Evolutionary conservation across 2,329 filamentous ascomycete genomes (phyloP), one percentile per base, ranked within the genome.

Genomic region (Monosporascus cannonballus): DNA sequence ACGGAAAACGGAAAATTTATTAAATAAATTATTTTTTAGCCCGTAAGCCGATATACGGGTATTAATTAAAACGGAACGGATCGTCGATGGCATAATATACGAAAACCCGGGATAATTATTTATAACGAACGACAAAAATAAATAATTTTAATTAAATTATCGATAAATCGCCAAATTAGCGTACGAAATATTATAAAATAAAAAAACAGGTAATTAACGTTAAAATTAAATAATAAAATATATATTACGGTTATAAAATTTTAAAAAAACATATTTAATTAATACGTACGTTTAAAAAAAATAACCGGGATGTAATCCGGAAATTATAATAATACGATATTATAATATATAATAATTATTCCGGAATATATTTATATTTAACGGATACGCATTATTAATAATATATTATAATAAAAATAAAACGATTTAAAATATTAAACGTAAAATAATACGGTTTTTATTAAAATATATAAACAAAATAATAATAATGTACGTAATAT

Each of bases 41-140:
- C n/a, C 17, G 1, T 50, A n/a, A 14, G 38, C 39, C 2, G 24
- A 34, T 8, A n/a, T 27, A n/a, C 39, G n/a, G 18, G 49, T 15
- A 9, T 34, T 5, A 5, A 27, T 41, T 5, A 17, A 30, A 4
- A 22, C 24, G 17, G 30, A 2, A 3, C 37, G 39, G 30, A 27
- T 50, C 5, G 37, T 11, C 25, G 49, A 50, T 41, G 46, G 49
- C 38, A 44, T 50, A 4, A 25, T 50, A 22, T 50, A 50, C 22
- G 17, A 46, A 18, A 22, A 39, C 5, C 38, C 25, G 8, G 24
- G 22, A 11, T 22, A 18, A 7, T 50, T 27, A 18, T 50, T 50
- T 7, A 9, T 27, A 24, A 50, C 24, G 24, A 24, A 30, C 22
- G 15, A 22, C 15, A 2, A 30, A 39, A 37, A 50, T 14, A 18